Evolutionary conservation across 2,329 filamentous ascomycete genomes (phyloP).

Genomic region (Sporothrix luriei): DNA sequence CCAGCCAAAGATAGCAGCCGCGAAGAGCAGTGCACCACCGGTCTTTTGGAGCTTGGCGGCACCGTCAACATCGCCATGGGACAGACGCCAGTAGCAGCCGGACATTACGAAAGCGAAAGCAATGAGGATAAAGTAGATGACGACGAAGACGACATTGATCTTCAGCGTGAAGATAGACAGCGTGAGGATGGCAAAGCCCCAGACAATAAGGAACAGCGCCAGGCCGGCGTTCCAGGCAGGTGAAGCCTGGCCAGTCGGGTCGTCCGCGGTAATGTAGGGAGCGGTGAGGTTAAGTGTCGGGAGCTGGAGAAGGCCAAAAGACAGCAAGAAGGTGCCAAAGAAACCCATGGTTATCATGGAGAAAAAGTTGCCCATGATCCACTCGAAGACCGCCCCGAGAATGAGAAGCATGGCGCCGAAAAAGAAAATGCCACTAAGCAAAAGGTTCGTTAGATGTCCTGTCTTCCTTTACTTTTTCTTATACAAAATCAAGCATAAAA

Average conservation of each 20-base stretch:
- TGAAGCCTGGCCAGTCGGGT: conserved; percentile 49
- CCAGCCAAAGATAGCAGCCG: conserved; percentile 53
- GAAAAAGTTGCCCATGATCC: conserved; percentile 56
- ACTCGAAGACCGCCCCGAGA: conserved; percentile 53
- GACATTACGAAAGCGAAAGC: conserved; percentile 50
- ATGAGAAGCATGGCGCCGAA: conserved; percentile 29
- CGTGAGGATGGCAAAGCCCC: conserved; percentile 56
- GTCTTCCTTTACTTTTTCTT: too few species aligned
- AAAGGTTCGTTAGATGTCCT: not conserved
- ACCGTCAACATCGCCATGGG: conserved; percentile 47
- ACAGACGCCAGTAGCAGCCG: conserved; percentile 54
- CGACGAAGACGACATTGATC: conserved; percentile 54
- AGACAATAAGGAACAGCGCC: conserved; percentile 54
- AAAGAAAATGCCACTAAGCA: conserved; percentile 27
- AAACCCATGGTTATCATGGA: conserved; percentile 57
- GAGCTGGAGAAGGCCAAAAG: conserved; percentile 54
- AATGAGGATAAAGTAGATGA: conserved; percentile 53
- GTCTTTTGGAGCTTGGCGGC: conserved; percentile 51
- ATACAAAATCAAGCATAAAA: not conserved
- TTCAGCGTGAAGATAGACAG: conserved; percentile 56
- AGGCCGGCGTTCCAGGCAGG: conserved; percentile 54
- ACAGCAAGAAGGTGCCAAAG: conserved; percentile 55
- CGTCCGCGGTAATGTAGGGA: conserved; percentile 48
- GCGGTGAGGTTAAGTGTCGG: conserved; percentile 52
- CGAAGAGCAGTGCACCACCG: conserved; percentile 49